A percentile compares a stretch with the other conserved stretches of the same genome.
phyloP scores from a whole-genome alignment of 768 basidiomycete species.

The Gymnopilus dilepis region DNA sequence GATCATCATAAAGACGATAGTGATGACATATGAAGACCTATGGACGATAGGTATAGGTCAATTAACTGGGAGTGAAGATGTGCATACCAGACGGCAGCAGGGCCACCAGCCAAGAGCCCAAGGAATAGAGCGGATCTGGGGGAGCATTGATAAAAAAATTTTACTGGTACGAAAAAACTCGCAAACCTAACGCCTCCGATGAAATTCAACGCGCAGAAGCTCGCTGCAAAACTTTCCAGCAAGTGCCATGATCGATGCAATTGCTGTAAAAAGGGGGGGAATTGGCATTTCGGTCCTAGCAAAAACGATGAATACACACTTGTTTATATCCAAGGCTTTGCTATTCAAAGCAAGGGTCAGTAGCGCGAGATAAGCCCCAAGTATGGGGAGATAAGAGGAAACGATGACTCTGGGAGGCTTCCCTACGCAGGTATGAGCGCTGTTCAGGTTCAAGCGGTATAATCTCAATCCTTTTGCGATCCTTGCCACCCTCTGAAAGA shows the following conservation, averaged over 20 bases:
- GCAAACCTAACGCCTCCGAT: constrained; percentile 82
- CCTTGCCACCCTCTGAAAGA: constrained; percentile 23
- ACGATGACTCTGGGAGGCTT: constrained; percentile 80
- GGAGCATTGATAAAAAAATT: background rate
- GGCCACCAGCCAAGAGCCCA: constrained; percentile 84
- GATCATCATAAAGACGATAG: constrained; percentile 86
- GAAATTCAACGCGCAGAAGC: constrained; percentile 89
- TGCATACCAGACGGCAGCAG: constrained; percentile 79
- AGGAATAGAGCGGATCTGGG: constrained; percentile 77
- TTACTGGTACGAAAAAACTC: constrained; percentile 5
- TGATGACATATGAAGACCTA: constrained; percentile 86
- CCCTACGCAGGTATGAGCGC: constrained; percentile 98
- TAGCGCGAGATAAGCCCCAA: constrained; percentile 41
- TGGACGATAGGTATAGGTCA: constrained; percentile 6
- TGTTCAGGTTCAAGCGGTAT: constrained; percentile 99
- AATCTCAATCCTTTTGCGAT: constrained; percentile 82
- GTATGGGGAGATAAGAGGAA: constrained; percentile 43
- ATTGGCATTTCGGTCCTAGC: background rate
- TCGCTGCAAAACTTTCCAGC: constrained; percentile 85
- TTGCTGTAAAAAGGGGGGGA: constrained; percentile 52
- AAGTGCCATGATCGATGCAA: constrained; percentile 87
- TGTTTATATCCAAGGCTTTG: constrained; percentile 81
- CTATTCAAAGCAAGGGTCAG: constrained; percentile 66
- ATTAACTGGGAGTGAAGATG: background rate
- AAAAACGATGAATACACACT: constrained; percentile 45